These are phyloP conservation scores for Arabidopsis arenosa DNA, from an alignment of 345 rosid species.

Conservation along the genomic window DNA sequence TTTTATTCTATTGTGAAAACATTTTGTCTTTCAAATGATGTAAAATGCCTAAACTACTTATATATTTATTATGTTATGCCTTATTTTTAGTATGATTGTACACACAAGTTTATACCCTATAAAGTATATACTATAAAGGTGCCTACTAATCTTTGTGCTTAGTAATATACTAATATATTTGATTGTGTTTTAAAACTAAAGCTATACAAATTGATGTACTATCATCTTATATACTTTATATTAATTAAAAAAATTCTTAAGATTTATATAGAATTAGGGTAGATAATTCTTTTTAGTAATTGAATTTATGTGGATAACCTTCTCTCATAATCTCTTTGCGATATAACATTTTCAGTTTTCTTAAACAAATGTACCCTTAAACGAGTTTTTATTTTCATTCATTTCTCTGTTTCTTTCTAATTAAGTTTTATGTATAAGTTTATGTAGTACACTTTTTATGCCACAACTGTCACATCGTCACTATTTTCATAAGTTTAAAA, in stretches of 20 bases:
- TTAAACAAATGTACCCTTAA: background rate
- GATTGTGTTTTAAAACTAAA: constrained; percentile 3
- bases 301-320: background rate
- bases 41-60: background rate
- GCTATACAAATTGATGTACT: constrained; percentile 26
- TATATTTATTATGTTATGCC: background rate
- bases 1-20: background rate
- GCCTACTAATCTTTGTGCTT: constrained; percentile 35
- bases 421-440: background rate
- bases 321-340: background rate
- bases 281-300: background rate
- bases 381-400: background rate
- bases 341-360: background rate
- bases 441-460: background rate
- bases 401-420: background rate
- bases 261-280: background rate
- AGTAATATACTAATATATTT: background rate
- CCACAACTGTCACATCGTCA: background rate
- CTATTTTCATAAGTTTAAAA: too few relatives aligned
- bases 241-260: background rate
- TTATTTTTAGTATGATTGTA: background rate
- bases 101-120: background rate
- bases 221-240: constrained; percentile 17
- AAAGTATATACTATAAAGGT: constrained; percentile 36
- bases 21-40: background rate